Evolutionary conservation across 257 asterid species (phyloP), one percentile per base, ranked within the genome.

Genomic region (Lithospermum erythrorhizon): DNA sequence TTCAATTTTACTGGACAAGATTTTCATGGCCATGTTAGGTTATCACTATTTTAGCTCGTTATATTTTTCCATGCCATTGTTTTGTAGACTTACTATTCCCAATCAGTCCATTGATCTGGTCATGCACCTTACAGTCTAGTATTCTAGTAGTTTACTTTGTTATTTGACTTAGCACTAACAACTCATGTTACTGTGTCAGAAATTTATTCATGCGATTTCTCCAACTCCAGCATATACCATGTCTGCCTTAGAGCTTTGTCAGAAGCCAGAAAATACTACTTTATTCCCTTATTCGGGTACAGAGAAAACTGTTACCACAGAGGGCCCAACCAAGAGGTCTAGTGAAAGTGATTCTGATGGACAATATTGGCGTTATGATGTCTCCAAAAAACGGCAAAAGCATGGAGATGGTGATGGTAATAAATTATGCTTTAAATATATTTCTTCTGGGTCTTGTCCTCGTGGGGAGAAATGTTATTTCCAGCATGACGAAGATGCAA

Each of bases 361-460:
- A 23, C 98, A 91, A 73, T 77, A 86, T 79, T 91, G 98, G 98
- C 80, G 98, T 58, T 91, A 88, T 70, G 98, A 91, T 66, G 88
- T 78, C 57, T 71, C 95, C 52, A 74, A 78, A 64, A 91, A 91
- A 72, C 80, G 90, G 73, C 95, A 73, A 72, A 88, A 85, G 70
- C 84, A 64, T 66, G 98, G 94, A 71, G 88, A 81, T 75, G 89
- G 86, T 35, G 75, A 55, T 18, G 78, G 82, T 68, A 83, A 78
- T 52, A 79, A 73, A 78, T 66, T 91, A 77, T 91, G 98, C 78
- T 91, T 86, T 71, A 88, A 91, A 75, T 91, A 72, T 71, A 69
- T 75, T 49, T 88, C 96, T 53, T 88, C 95, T 49, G 96, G 95
- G 62, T 86, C 87, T 53, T 91, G 98, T 80, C 85, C 94, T 59